phyloP scores from a whole-genome alignment of 108 stramenopile species.

The Seminavis robusta region DNA sequence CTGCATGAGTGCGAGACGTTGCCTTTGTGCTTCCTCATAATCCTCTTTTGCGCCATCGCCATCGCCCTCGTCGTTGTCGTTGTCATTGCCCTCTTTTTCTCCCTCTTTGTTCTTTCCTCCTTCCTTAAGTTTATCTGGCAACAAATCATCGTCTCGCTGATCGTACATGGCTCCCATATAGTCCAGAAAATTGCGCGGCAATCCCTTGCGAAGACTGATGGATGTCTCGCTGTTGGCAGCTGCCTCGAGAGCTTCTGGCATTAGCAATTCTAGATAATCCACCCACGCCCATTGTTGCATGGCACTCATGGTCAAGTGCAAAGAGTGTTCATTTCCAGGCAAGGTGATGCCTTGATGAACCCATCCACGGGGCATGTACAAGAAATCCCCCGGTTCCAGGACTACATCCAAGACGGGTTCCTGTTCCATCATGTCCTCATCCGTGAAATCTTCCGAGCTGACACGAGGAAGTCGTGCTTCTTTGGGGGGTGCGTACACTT shows the following conservation, averaged over 20 bases:
- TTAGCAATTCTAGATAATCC: constrained; percentile 81
- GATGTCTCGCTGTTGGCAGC: constrained; percentile 55
- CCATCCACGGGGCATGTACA: constrained; percentile 96
- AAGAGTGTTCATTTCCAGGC: constrained; percentile 58
- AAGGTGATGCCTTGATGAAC: constrained; percentile 93
- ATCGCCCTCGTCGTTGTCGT: constrained; percentile 29
- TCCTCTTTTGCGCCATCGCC: constrained; percentile 23
- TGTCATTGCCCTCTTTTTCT: constrained; percentile 24
- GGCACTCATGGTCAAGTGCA: constrained; percentile 94
- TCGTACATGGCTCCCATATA: constrained; percentile 93
- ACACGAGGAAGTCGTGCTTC: constrained; percentile 57
- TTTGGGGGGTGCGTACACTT: constrained; percentile 78
- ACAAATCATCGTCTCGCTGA: constrained; percentile 37
- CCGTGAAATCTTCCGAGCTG: constrained; percentile 72
- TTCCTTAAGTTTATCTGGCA: constrained; percentile 68
- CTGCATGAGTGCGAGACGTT: constrained; percentile 11
- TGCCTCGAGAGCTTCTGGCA: constrained; percentile 86
- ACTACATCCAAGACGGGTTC: constrained; percentile 70
- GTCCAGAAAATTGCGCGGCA: constrained; percentile 84
- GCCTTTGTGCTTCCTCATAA: constrained; percentile 8
- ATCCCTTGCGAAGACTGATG: constrained; percentile 64
- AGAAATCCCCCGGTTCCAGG: constrained; percentile 85
- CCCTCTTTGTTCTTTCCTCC: constrained; percentile 15
- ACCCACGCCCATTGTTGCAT: constrained; percentile 93
- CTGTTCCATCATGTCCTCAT: constrained; percentile 56